Conservation (phyloP, 192 early-diverging fungal genomes). For the Neocallimastix lanati region DNA sequence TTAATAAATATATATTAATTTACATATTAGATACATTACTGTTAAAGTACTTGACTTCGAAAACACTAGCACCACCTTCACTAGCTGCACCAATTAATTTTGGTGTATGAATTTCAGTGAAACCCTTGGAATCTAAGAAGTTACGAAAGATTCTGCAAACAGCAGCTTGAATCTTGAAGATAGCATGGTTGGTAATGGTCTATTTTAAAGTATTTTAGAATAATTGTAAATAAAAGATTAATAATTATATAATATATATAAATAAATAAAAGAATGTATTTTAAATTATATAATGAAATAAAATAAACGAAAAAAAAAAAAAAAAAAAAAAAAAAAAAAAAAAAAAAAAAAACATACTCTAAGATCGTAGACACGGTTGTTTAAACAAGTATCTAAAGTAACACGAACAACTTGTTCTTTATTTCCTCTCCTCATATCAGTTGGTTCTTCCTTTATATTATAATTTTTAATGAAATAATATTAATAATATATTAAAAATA, state of each 20-base stretch:
- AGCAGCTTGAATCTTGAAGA: constrained; percentile 91
- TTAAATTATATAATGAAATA: too few species aligned
- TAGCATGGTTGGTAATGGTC: constrained; percentile 90
- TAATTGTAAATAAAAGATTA: too few species aligned
- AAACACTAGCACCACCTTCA: constrained; percentile 98
- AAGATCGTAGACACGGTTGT: constrained; percentile 88
- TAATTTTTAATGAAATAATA: constrained; percentile 1
- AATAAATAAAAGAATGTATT: too few species aligned
- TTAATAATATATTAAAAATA: too few species aligned
- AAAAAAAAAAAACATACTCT: constrained; percentile 47
- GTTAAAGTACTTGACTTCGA: constrained; percentile 93
- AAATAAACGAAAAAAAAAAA: too few species aligned
- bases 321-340: too few species aligned
- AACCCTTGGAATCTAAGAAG: constrained; percentile 58
- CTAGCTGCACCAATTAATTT: constrained; percentile 82
- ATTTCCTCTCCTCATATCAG: constrained; percentile 1
- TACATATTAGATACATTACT: constrained; percentile 12
- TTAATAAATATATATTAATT: too few species aligned
- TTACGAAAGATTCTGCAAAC: constrained; percentile 90
- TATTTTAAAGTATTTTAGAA: too few species aligned
- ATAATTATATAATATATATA: constrained; percentile 2
- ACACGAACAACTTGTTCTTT: constrained; percentile 55
- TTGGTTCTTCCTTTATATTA: constrained; percentile 3
- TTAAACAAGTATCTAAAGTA: constrained; percentile 73
- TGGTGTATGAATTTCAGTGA: constrained; percentile 95